phyloP scores from a whole-genome alignment of 2,329 filamentous ascomycete species.

The Hypoxylon sp. region DNA sequence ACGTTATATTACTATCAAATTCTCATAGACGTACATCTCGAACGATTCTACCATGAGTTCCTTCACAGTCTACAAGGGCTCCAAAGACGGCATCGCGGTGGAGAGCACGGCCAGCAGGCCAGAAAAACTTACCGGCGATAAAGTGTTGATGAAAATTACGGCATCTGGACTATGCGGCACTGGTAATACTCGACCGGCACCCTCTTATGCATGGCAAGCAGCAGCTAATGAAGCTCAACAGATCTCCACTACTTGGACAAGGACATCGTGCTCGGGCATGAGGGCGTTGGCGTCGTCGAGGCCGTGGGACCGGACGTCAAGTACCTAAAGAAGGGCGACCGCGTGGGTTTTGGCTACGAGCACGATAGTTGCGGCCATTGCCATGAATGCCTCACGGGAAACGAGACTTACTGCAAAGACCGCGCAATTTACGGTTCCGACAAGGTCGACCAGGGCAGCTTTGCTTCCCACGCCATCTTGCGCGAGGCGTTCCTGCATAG shows the following conservation, averaged over 20 bases:
- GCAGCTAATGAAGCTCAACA: slow-evolving; percentile 55
- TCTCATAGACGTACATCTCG: neutral
- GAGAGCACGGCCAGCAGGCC: slow-evolving; percentile 61
- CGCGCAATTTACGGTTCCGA: slow-evolving; percentile 58
- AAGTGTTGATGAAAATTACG: slow-evolving; percentile 73
- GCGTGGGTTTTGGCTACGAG: slow-evolving; percentile 62
- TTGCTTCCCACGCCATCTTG: slow-evolving; percentile 62
- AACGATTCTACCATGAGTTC: slow-evolving; percentile 42
- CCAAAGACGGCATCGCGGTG: slow-evolving; percentile 66
- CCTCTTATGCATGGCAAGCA: neutral
- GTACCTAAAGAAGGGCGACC: slow-evolving; percentile 57
- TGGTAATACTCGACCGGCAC: slow-evolving; percentile 30
- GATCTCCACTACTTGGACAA: slow-evolving; percentile 52
- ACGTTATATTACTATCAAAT: neutral
- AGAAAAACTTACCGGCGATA: slow-evolving; percentile 61
- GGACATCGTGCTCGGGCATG: slow-evolving; percentile 61
- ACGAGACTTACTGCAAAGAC: slow-evolving; percentile 58
- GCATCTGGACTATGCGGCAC: slow-evolving; percentile 77
- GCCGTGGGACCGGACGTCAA: slow-evolving; percentile 56
- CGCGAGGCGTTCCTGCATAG: slow-evolving; percentile 60
- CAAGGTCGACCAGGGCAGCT: slow-evolving; percentile 62
- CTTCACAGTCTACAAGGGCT: slow-evolving; percentile 75
- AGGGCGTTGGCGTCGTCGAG: slow-evolving; percentile 62
- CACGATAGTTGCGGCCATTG: slow-evolving; percentile 59
- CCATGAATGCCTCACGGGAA: slow-evolving; percentile 59